Evolutionary conservation across 495 filamentous ascomycete species (phyloP), one percentile per base, ranked within the genome.

Genomic region (Sporormia fimetaria): DNA sequence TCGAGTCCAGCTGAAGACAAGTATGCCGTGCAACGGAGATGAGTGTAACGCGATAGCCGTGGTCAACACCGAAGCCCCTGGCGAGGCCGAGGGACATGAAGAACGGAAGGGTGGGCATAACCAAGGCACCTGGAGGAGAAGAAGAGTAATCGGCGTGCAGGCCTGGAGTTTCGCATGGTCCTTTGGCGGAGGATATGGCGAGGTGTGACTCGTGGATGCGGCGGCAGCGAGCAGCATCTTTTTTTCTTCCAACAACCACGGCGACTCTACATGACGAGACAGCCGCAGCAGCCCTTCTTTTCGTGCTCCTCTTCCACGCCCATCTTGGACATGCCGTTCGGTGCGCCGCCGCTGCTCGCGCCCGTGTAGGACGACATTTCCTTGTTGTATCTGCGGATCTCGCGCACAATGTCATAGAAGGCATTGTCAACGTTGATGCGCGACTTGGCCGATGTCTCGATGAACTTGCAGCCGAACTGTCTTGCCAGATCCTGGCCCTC

Each of bases 371-470:
- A 81, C 39, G 85, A 82, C 76, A 96, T 88, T 52, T 95, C 86
- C 63, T 87, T 88, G 74, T 98, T 95, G 68, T 94, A 96, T 57
- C 83, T 78, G 57, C 90, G 77, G 61, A 98, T 98, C 60, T 95
- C 90, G 44, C 92, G 80, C 33, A 98, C 90, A 51, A 95, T 83
- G 57, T 96, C 84, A 70, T 84, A 96, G 68, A 98, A 98, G 37
- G 90, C 87, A 60, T 92, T 84, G 63, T 98, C 92, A 57, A 98
- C 90, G 58, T 96, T 93, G 64, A 90, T 87, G 61, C 87, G 82
- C 47, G 87, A 92, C 67, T 96, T 98, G 46, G 90, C 90, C 27
- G 90, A 98, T 23, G 90, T 96, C 68, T 98, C 90, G 65, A 98
- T 93, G 67, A 95, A 98, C 60, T 87, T 85, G 74, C 90, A 96